phyloP scores from a whole-genome alignment of 129 eudicot genomes.

The Centella asiatica region DNA sequence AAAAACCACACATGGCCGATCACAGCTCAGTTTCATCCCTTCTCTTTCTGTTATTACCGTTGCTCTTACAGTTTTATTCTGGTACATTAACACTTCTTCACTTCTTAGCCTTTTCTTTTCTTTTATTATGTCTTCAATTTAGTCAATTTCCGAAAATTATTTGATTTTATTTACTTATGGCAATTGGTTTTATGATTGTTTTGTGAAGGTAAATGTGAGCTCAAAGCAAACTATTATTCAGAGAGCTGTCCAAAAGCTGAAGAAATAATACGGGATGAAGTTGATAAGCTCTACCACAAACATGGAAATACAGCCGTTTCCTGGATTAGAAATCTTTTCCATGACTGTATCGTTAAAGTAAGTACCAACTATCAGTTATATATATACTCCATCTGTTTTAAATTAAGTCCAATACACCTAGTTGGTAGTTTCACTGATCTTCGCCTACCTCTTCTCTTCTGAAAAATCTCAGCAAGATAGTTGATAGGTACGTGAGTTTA shows the following conservation, averaged over 20 bases:
- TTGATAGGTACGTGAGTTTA: too few relatives aligned
- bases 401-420: too few relatives aligned
- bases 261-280: conserved; percentile 57
- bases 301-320: conserved; percentile 94
- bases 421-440: too few relatives aligned
- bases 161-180: not conserved
- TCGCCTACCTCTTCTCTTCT: too few relatives aligned
- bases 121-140: not conserved
- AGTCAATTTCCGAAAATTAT: not conserved
- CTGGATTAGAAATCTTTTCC: conserved; percentile 83
- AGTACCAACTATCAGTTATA: not conserved
- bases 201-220: conserved; percentile 36
- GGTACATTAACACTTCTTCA: conserved; percentile 22
- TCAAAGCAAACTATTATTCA: conserved; percentile 54
- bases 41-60: conserved; percentile 34
- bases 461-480: too few relatives aligned
- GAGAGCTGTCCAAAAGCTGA: conserved; percentile 71
- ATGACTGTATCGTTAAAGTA: conserved; percentile 84
- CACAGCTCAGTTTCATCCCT: conserved; percentile 14
- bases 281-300: conserved; percentile 39
- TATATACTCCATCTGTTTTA: too few relatives aligned
- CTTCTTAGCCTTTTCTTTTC: not conserved
- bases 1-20: conserved; percentile 18
- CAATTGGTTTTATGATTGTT: not conserved
- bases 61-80: conserved; percentile 31